Percentiles rank a stretch among this genome's conserved stretches.
These are phyloP conservation scores for Pseudocercospora musae DNA, from an alignment of 2,329 filamentous ascomycete genomes.

Conservation along the genomic window DNA sequence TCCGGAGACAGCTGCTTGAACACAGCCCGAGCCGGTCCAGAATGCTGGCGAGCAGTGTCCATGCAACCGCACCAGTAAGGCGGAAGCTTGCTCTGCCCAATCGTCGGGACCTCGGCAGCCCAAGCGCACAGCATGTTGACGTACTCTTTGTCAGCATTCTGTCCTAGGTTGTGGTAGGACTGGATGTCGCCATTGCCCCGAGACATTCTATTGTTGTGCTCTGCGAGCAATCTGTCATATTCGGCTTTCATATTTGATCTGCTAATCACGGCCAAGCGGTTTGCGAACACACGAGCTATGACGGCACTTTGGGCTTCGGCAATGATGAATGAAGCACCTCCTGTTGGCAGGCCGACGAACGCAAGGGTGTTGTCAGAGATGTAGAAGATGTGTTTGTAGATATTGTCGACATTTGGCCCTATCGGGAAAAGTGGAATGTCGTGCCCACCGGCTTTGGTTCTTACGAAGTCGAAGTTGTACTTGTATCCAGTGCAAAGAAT, in stretches of 20 bases:
- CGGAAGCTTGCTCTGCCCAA: not conserved
- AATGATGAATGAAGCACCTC: slow-evolving; percentile 10
- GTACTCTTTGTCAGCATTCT: not conserved
- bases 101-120: not conserved
- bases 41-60: not conserved
- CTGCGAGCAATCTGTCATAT: not conserved
- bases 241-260: not conserved
- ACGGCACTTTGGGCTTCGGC: slow-evolving; percentile 16
- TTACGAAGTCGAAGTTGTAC: slow-evolving; percentile 16
- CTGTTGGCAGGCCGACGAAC: slow-evolving; percentile 10
- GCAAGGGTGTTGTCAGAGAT: slow-evolving; percentile 3
- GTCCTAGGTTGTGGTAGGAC: not conserved
- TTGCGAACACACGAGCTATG: slow-evolving; percentile 6
- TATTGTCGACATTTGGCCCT: not conserved
- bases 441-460: not conserved
- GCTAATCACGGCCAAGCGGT: not conserved
- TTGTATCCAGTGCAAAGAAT: slow-evolving; percentile 17
- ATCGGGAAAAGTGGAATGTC: not conserved
- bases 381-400: slow-evolving; percentile 14
- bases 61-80: slow-evolving; percentile 15
- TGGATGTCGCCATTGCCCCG: too few relatives aligned
- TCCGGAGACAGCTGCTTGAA: not conserved
- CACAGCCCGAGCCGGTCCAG: not conserved
- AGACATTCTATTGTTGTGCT: not conserved
- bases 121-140: slow-evolving; percentile 4